phyloP scores from a whole-genome alignment of 305 asterid species.

The Rubia tinctorum region DNA sequence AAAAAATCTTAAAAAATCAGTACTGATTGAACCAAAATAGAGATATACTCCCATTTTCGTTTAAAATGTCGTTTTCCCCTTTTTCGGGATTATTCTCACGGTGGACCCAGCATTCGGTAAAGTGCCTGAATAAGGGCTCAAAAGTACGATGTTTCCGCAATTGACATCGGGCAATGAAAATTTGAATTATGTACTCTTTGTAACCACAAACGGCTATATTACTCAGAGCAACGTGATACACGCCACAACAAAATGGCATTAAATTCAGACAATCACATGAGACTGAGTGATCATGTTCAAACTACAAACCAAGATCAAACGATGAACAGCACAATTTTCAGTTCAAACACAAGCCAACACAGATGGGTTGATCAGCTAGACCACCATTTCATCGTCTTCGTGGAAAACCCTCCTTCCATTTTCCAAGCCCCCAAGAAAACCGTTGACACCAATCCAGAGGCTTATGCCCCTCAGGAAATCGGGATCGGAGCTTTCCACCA shows the following conservation, averaged over 20 bases:
- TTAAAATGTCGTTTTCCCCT: no score
- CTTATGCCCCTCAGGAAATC: background rate
- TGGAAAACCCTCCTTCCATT: background rate
- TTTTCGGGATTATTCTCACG: no score
- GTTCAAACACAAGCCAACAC: background rate
- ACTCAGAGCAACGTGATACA: background rate
- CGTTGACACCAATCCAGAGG: background rate
- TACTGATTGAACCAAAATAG: no score
- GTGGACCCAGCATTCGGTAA: no score
- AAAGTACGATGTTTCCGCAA: no score
- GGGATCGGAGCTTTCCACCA: slow-evolving; percentile 4
- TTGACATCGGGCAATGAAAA: no score
- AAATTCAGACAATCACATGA: background rate
- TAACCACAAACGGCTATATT: no score
- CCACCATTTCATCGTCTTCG: background rate
- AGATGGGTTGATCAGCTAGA: background rate
- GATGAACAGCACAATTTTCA: background rate
- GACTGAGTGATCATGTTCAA: no score
- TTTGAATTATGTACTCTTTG: no score
- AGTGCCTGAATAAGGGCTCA: no score
- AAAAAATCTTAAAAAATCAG: no score
- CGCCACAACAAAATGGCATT: background rate
- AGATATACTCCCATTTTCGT: no score
- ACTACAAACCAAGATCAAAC: background rate
- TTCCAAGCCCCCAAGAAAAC: background rate